Evolutionary conservation across 495 filamentous ascomycete species (phyloP), one percentile per base, ranked within the genome.

Genomic region (Hypomontagnella monticulosa): DNA sequence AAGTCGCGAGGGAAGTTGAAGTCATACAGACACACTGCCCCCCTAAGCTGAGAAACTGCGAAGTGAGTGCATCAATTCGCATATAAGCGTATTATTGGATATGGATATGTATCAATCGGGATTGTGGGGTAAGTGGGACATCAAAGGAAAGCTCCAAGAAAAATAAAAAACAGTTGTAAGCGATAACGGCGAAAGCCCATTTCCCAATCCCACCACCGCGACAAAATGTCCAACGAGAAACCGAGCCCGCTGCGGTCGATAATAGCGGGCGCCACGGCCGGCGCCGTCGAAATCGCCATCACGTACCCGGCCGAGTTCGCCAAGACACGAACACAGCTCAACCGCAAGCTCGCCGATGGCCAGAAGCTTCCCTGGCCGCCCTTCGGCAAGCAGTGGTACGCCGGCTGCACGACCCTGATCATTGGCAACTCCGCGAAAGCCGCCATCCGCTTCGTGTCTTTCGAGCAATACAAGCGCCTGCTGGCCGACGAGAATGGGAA

Each of bases 221-320:
- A 59, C 19, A 57, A 54, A 51, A 68, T 68, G 66, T 65, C 66
- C 53, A 77, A 70, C 37, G 77, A 84, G 68, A 78, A 93, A 81
- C 91, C 93, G 33, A 95, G 91, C 73, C 83, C 88, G 46, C 73
- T 96, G 70, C 88, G 93, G 62, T 96, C 92, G 54, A 91, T 97
- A 60, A 82, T 97, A 70, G 93, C 93, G 37, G 93, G 93, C 57
- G 89, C 92, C 52, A 90, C 89, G 15, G 95, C 95, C 40, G 95
- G 95, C 71, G 95, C 95, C 51, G 86, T 97, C 61, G 95, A 99
- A 78, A 98, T 99, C 81, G 88, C 93, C 57, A 97, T 99, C 70
- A 97, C 95, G 56, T 99, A 99, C 79, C 95, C 95, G 46, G 94
- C 94, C 68, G 95, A 99, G 77, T 99, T 98, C 76, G 95, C 94